Base-by-base conservation (phyloP, 805 yeast genomes). In the Hanseniaspora thailandica region DNA sequence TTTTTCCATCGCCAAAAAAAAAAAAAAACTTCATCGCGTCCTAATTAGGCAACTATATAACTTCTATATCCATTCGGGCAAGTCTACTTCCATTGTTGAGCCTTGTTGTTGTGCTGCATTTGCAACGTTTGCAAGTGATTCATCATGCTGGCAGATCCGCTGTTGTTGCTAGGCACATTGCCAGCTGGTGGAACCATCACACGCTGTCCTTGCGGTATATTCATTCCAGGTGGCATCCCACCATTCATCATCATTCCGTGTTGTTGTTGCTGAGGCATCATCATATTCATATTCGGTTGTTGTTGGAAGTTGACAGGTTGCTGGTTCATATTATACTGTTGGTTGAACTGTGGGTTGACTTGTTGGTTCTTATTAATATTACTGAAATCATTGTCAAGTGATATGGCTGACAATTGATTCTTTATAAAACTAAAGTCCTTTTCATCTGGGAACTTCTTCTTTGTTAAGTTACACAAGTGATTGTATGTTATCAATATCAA, bases 401-500 rank as follows among this genome's bases (percentile, higher is more conserved):
- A 62, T 26, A 67, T 62, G 9, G 84, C 84, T 68, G 80, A 78
- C 17, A 80, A 70, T 36, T 69, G 64, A 3, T 81, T 81, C 57
- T 71, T 72, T 59, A 68, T 74, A 55, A 71, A 71, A 17, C 64
- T 62, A 55, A 73, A 61, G 45, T 63, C 67, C 4, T 62, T 55
- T 10, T 69, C 70, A 49, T 66, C 61, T 23, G 68, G 68, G 58
- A 58, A 62, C 55, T 61, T 70, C 55, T 56, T 61, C 61, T 62
- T 63, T 51, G 65, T 70, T 10, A 62, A 38, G 35, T 64, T 65
- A 30, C 68, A 65, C 59, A 81, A 66, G 60, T 81, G 86, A 63
- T 79, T 77, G 61, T 79, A 80, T 56, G 85, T 80, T 57, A 82
- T 72, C 69, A 78, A 75, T 8, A 84, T 76, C 57, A 83, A 69